Percentiles rank a stretch among this genome's conserved stretches.
These are phyloP conservation scores for Gynostemma pentaphyllum DNA, from an alignment of 306 rosid species.

Conservation along the genomic window DNA sequence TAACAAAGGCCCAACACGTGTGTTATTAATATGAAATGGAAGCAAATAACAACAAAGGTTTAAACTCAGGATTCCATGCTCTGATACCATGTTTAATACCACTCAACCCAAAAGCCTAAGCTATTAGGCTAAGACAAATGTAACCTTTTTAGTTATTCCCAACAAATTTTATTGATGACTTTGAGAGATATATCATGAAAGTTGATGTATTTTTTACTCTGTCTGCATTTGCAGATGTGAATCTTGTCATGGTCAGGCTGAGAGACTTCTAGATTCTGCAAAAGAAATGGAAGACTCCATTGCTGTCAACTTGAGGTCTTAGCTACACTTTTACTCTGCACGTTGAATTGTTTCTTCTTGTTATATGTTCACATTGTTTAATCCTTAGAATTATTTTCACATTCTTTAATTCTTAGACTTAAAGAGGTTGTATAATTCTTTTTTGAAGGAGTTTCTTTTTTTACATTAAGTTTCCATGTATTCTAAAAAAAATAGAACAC, in stretches of 20 bases:
- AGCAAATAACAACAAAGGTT: too few relatives aligned
- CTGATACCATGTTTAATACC: too few relatives aligned
- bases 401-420: too few relatives aligned
- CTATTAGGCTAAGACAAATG: too few relatives aligned
- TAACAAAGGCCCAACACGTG: too few relatives aligned
- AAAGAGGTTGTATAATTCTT: neutral
- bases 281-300: slow-evolving; percentile 99
- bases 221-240: slow-evolving; percentile 62
- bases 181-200: neutral
- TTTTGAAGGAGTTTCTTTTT: neutral
- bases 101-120: too few relatives aligned
- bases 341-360: neutral
- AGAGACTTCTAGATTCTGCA: slow-evolving; percentile 96
- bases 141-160: too few relatives aligned
- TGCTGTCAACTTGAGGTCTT: slow-evolving; percentile 86
- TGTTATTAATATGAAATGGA: too few relatives aligned
- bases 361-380: neutral
- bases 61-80: too few relatives aligned
- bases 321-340: slow-evolving; percentile 11
- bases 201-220: neutral
- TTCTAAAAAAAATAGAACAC: neutral
- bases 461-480: neutral
- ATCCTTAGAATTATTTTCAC: too few relatives aligned
- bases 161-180: neutral
- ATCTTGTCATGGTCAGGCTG: slow-evolving; percentile 98